phyloP scores from a whole-genome alignment of 2,329 filamentous ascomycete genomes.

The Rhinocladiella similis region DNA sequence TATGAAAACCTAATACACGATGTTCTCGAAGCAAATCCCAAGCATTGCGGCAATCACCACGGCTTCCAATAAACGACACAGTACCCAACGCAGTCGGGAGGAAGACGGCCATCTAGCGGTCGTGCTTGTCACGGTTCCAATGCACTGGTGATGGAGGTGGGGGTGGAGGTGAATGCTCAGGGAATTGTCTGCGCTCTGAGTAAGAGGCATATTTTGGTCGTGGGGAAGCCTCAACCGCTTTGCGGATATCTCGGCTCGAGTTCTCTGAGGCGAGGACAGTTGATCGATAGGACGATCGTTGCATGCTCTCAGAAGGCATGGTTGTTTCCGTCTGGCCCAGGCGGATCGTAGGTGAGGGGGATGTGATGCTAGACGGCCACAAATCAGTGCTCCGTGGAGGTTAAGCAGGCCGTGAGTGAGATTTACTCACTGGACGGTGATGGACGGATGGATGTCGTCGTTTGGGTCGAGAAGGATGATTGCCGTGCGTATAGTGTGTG shows the following conservation, averaged over 20 bases:
- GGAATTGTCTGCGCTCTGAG: conserved; percentile 25
- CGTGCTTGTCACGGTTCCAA: conserved; percentile 25
- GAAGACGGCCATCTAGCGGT: conserved; percentile 2
- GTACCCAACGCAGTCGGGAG: background rate
- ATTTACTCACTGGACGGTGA: background rate
- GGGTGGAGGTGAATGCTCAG: conserved; percentile 25
- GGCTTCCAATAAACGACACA: background rate
- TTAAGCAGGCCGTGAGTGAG: background rate
- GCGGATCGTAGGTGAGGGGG: background rate
- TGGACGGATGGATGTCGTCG: background rate
- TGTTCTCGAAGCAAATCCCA: conserved; percentile 14
- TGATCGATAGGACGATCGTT: conserved; percentile 26
- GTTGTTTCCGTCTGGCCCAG: background rate
- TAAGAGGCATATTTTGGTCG: conserved; percentile 35
- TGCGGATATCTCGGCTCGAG: conserved; percentile 41
- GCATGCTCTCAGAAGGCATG: conserved; percentile 18
- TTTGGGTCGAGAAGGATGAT: too few relatives aligned
- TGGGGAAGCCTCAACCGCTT: conserved; percentile 39
- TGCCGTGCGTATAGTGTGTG: too few relatives aligned
- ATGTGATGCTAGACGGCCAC: background rate
- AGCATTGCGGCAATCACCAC: background rate
- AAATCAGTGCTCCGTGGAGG: background rate
- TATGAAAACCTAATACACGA: conserved; percentile 8
- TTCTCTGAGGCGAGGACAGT: conserved; percentile 29
- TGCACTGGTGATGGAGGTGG: conserved; percentile 27